These are phyloP conservation scores for Rosellinia necatrix DNA, from an alignment of 2,329 filamentous ascomycete species.

Conservation along the genomic window DNA sequence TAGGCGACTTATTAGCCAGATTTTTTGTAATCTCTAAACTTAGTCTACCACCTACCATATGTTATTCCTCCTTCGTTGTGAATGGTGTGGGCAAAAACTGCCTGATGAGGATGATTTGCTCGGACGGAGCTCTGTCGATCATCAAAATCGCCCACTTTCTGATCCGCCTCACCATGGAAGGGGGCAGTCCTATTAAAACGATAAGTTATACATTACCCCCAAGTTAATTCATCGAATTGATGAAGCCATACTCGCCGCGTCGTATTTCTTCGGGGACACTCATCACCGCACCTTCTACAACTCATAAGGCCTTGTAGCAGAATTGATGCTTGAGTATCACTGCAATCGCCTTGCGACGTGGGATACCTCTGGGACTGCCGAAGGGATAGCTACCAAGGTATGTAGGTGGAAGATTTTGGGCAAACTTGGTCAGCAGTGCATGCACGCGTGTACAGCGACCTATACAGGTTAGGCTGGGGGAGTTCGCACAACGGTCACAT, in stretches of 20 bases:
- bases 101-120: background rate
- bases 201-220: background rate
- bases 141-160: background rate
- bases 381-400: too few relatives aligned
- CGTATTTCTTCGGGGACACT: background rate
- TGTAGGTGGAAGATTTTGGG: too few relatives aligned
- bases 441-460: too few relatives aligned
- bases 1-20: background rate
- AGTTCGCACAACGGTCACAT: too few relatives aligned
- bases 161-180: background rate
- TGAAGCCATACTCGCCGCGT: background rate
- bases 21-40: background rate
- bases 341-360: background rate
- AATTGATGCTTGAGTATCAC: background rate
- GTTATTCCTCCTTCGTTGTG: background rate
- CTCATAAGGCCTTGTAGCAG: background rate
- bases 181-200: background rate
- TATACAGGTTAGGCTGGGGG: too few relatives aligned
- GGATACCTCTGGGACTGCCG: background rate
- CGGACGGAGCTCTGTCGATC: background rate
- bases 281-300: background rate
- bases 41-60: background rate
- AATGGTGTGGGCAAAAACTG: background rate
- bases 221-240: background rate
- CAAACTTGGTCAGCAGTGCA: too few relatives aligned